Evolutionary conservation across 2,329 filamentous ascomycete species (phyloP).

Genomic region (Parasarocladium wereldwijsianum): DNA sequence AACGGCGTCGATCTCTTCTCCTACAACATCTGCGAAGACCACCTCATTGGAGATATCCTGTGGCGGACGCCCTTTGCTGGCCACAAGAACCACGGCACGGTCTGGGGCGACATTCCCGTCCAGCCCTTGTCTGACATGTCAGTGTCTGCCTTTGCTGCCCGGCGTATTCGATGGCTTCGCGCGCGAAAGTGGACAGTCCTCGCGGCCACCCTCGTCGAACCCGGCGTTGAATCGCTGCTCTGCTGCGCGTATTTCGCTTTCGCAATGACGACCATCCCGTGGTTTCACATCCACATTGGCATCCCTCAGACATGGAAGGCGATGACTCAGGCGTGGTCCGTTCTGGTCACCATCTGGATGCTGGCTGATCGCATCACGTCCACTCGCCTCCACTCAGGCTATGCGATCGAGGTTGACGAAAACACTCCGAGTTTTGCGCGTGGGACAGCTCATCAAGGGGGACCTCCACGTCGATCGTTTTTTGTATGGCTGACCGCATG

Average conservation of each 20-base stretch:
- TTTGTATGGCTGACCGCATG: constrained; percentile 59
- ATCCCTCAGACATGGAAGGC: constrained; percentile 52
- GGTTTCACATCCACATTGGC: constrained; percentile 35
- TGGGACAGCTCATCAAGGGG: constrained; percentile 20
- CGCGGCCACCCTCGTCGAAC: constrained; percentile 79
- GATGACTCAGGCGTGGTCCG: constrained; percentile 50
- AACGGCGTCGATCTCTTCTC: constrained; percentile 84
- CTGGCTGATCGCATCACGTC: constrained; percentile 60
- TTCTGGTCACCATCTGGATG: constrained; percentile 57
- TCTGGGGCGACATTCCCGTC: constrained; percentile 74
- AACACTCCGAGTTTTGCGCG: constrained; percentile 63
- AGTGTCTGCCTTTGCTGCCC: constrained; percentile 59
- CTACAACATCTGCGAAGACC: constrained; percentile 93
- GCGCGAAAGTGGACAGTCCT: constrained; percentile 91
- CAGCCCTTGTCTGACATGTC: constrained; percentile 81
- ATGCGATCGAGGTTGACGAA: constrained; percentile 54
- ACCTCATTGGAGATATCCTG: constrained; percentile 81
- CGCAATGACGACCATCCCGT: constrained; percentile 59
- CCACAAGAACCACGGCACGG: constrained; percentile 67
- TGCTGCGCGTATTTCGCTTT: constrained; percentile 73
- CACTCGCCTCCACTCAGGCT: constrained; percentile 56
- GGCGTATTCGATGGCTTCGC: constrained; percentile 77
- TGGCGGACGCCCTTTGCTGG: constrained; percentile 57
- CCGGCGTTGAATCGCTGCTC: constrained; percentile 76
- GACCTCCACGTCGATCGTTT: constrained; percentile 15